Evolutionary conservation across 1,284 basidiomycete species (phyloP).

Genomic region (Rhizoctonia solani): DNA sequence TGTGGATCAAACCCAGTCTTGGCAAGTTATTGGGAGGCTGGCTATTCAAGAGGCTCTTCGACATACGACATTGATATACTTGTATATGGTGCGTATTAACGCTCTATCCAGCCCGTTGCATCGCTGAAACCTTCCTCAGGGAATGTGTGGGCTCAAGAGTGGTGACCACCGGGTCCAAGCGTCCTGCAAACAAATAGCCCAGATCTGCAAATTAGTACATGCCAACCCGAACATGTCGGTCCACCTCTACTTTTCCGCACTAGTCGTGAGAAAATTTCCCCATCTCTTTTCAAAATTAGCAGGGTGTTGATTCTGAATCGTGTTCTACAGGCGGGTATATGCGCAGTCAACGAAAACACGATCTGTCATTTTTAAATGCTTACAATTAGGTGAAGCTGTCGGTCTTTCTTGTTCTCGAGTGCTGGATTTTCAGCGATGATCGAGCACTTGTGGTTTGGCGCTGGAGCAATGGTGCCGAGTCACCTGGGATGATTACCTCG

Average conservation of each 20-base stretch:
- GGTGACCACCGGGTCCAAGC: not conserved
- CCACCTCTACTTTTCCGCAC: not conserved
- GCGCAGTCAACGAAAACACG: not conserved
- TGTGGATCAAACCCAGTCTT: too few species aligned
- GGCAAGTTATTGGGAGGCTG: not conserved
- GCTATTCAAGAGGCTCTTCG: not conserved
- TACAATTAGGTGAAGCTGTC: not conserved
- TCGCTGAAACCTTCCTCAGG: not conserved
- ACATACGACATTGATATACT: slow-evolving; percentile 2
- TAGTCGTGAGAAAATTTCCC: not conserved
- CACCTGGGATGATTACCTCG: slow-evolving; percentile 10
- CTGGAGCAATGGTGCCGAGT: slow-evolving; percentile 4
- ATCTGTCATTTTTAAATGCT: not conserved
- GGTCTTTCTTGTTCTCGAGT: not conserved
- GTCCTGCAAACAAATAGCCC: not conserved
- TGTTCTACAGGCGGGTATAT: not conserved
- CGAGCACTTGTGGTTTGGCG: slow-evolving; percentile 11
- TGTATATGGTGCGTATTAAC: not conserved
- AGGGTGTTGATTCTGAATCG: too few species aligned
- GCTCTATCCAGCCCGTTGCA: not conserved
- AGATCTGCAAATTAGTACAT: not conserved
- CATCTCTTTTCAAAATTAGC: not conserved
- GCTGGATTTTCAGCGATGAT: not conserved
- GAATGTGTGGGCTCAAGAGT: not conserved
- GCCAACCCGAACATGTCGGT: not conserved